Evolutionary conservation across 441 rosid species (phyloP).

Genomic region (Pelargonium fulgidum): DNA sequence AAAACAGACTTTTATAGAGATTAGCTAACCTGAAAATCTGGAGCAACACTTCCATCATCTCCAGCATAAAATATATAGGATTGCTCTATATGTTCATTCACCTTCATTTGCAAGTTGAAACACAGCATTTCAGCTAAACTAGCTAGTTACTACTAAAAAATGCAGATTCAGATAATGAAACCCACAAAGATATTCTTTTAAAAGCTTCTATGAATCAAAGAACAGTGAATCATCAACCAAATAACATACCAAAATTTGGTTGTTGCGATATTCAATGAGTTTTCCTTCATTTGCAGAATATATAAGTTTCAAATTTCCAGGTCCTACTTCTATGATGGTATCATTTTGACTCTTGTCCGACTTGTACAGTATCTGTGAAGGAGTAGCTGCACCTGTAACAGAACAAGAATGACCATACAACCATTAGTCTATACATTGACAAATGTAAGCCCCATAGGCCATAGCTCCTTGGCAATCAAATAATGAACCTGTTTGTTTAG

Average conservation of each 20-base stretch:
- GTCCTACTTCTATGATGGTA: slow-evolving; percentile 39
- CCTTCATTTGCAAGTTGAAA: slow-evolving; percentile 27
- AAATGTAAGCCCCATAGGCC: neutral
- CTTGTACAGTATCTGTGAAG: slow-evolving; percentile 30
- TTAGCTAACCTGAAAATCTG: slow-evolving; percentile 41
- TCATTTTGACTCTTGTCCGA: slow-evolving; percentile 23
- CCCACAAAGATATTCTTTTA: neutral
- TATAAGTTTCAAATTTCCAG: slow-evolving; percentile 45
- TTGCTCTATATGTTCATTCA: slow-evolving; percentile 38
- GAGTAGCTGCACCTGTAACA: slow-evolving; percentile 28
- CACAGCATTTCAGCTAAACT: slow-evolving; percentile 5
- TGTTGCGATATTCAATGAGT: slow-evolving; percentile 40
- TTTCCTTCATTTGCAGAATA: slow-evolving; percentile 46
- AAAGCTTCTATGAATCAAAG: neutral
- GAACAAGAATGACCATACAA: slow-evolving; percentile 15
- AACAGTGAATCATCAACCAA: slow-evolving; percentile 2
- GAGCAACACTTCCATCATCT: slow-evolving; percentile 40
- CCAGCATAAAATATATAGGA: slow-evolving; percentile 57
- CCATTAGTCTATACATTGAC: slow-evolving; percentile 16
- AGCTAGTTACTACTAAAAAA: slow-evolving; percentile 1
- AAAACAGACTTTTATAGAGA: slow-evolving; percentile 6
- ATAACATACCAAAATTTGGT: slow-evolving; percentile 33
- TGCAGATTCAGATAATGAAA: neutral
- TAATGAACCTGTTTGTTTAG: slow-evolving; percentile 55
- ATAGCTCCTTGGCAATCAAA: slow-evolving; percentile 6